Conservation (phyloP, 441 rosid species). For the Manihot esculenta region DNA sequence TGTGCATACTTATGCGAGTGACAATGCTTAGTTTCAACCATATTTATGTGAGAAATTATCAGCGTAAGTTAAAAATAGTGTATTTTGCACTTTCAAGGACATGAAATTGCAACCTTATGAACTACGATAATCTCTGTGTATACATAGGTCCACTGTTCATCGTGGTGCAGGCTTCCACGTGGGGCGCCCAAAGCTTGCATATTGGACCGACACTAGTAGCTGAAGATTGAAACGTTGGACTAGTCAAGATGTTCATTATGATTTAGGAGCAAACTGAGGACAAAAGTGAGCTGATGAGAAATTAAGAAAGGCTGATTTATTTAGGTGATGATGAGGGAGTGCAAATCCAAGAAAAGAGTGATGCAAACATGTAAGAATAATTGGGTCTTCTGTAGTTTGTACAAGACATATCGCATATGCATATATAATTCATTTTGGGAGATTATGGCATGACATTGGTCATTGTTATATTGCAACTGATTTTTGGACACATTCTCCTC, state of each 20-base stretch:
- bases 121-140: no score
- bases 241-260: constrained; percentile 25
- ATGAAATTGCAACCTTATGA: no score
- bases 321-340: no score
- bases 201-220: constrained; percentile 16
- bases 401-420: not conserved
- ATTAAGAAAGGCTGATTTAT: no score
- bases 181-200: constrained; percentile 6
- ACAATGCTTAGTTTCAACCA: not conserved
- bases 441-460: constrained; percentile 16
- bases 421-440: constrained; percentile 12
- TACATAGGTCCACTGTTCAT: not conserved
- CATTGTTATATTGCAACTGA: constrained; percentile 2
- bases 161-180: not conserved
- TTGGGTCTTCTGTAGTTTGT: constrained; percentile 17
- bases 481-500: constrained; percentile 25
- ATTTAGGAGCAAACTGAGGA: constrained; percentile 24
- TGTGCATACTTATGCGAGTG: not conserved
- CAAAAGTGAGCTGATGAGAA: not conserved
- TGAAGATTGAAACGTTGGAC: constrained; percentile 26
- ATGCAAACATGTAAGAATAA: constrained; percentile 17
- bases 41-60: not conserved
- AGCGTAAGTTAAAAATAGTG: no score
- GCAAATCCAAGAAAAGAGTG: constrained; percentile 14
- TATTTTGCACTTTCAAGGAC: no score